These are phyloP conservation scores for Tylopilus felleus DNA, from an alignment of 768 basidiomycete species.

Conservation along the genomic window DNA sequence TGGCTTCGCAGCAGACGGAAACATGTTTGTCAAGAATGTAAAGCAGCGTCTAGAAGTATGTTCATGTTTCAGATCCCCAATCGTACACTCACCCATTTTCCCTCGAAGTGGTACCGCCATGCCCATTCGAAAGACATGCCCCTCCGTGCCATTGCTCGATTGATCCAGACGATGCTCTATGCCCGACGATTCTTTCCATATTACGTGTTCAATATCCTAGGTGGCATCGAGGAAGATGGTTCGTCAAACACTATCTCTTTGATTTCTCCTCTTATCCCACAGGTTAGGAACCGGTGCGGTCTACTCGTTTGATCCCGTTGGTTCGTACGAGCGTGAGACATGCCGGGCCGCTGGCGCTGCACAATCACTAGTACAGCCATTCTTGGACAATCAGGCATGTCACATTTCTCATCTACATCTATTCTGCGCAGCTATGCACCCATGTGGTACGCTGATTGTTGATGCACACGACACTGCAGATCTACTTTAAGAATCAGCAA, in stretches of 20 bases:
- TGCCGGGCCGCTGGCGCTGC: conserved; percentile 97
- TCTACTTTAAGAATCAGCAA: conserved; percentile 96
- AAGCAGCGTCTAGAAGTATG: conserved; percentile 91
- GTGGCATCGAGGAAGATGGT: conserved; percentile 97
- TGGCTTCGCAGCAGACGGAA: conserved; percentile 96
- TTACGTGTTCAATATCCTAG: conserved; percentile 96
- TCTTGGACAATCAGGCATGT: conserved; percentile 96
- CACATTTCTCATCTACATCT: conserved; percentile 19
- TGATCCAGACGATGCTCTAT: conserved; percentile 98
- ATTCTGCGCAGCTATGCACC: conserved; percentile 46
- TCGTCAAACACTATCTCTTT: conserved; percentile 28
- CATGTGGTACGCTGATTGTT: neutral
- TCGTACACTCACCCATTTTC: neutral
- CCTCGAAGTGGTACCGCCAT: conserved; percentile 88
- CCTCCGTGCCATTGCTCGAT: conserved; percentile 92
- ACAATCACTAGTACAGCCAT: conserved; percentile 92
- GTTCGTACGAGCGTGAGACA: conserved; percentile 95
- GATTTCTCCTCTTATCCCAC: conserved; percentile 3
- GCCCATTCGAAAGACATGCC: conserved; percentile 97
- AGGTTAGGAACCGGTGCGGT: conserved; percentile 85
- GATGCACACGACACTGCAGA: conserved; percentile 44
- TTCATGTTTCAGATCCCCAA: conserved; percentile 9
- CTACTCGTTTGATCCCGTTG: conserved; percentile 99
- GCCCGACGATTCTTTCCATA: conserved; percentile 96
- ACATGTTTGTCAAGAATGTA: conserved; percentile 96